Evolutionary conservation across 2,329 filamentous ascomycete species (phyloP).

Genomic region (Emmonsiellopsis sp.): DNA sequence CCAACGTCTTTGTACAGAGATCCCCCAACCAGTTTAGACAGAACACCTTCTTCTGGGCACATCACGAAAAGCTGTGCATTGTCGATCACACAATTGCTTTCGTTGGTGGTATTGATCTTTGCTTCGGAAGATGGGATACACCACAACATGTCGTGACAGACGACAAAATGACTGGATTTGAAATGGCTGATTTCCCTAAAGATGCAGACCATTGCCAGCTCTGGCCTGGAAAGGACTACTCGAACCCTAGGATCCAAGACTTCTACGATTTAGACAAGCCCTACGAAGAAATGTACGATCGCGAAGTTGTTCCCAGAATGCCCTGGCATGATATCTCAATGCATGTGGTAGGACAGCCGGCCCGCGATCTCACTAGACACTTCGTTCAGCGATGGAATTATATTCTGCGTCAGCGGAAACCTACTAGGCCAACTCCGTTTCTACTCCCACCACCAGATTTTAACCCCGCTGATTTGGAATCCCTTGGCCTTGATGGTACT

Average conservation of each 20-base stretch:
- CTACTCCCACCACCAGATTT: constrained; percentile 89
- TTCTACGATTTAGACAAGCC: constrained; percentile 86
- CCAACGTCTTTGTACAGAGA: constrained; percentile 93
- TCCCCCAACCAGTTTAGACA: constrained; percentile 98
- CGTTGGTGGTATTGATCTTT: constrained; percentile 87
- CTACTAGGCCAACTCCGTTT: constrained; percentile 87
- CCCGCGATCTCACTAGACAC: constrained; percentile 92
- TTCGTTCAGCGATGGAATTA: constrained; percentile 97
- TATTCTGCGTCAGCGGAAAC: constrained; percentile 81
- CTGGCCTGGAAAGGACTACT: constrained; percentile 95
- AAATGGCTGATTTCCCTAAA: constrained; percentile 54
- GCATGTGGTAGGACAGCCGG: constrained; percentile 75
- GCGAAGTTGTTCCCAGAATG: constrained; percentile 89
- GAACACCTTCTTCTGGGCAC: constrained; percentile 98
- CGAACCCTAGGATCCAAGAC: constrained; percentile 94
- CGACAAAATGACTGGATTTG: constrained; percentile 72
- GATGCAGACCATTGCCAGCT: constrained; percentile 87
- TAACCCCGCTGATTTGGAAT: constrained; percentile 72
- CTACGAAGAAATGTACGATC: constrained; percentile 90
- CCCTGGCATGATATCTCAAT: constrained; percentile 97
- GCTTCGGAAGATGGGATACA: constrained; percentile 89
- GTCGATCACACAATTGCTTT: constrained; percentile 91
- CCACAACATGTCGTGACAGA: constrained; percentile 79
- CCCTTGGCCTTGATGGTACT: constrained; percentile 79
- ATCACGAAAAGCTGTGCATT: constrained; percentile 96